Evolutionary conservation across 768 basidiomycete species (phyloP), one percentile per base, ranked within the genome.

Genomic region (Paxillus involutus): DNA sequence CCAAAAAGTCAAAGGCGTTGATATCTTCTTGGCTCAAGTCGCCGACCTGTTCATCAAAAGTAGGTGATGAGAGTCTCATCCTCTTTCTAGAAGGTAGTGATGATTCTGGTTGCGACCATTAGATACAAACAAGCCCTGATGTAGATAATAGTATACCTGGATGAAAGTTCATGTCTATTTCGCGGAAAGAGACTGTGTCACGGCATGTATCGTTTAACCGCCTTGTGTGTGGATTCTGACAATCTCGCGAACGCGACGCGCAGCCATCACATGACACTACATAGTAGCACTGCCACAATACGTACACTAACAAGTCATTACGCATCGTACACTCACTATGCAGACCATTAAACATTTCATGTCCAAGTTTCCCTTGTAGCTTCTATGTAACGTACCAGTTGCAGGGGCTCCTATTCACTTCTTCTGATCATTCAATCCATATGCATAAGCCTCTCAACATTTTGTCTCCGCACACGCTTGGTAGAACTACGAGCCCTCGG

Each of bases 41-140:
- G 7, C 57, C 70, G 21, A 81, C 62, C 57, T 79, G 78, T 44
- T 77, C 73, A 56, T 86, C 86, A 56, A 84, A 85, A 19, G 81
- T 81, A 1, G 87, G 85, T 0, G 86, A 87, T 0, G 85, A 85
- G 29, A 86, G 75, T 40, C 86, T 76, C 59, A 80, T 80, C 19
- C 82, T 76, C 68, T 89, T 89, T 39, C 74, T 72, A 10, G 72
- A 63, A n/a, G 80, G 81, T 6, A 79, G 81, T 40, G 62, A 49
- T 47, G 53, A 60, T 39, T 37, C 57, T 59, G 26, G 35, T 35
- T 35, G 35, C 35, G 5, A 35, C 12, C 35, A 35, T 17, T 36
- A 17, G 32, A 6, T 10, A 2, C 4, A 17, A 33, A 35, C 32
- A 53, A 35, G n/a, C 3, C 21, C 44, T 17, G 29, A 29, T 2